A percentile compares a stretch with the other conserved stretches of the same genome.
phyloP scores from a whole-genome alignment of 164 flowering plant species.

The Annona squamosa region DNA sequence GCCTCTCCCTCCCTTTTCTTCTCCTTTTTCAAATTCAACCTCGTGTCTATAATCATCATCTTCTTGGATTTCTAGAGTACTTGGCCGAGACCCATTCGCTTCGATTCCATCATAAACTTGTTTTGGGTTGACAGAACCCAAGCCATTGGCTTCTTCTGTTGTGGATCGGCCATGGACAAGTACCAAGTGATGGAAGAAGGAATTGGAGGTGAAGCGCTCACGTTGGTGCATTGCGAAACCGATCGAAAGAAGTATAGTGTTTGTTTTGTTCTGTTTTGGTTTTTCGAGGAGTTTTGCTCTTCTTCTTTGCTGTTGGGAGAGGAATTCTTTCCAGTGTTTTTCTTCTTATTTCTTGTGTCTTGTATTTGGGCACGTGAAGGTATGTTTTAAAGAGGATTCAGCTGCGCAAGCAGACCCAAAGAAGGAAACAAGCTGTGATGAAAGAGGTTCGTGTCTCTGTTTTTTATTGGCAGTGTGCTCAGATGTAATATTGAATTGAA shows the following conservation, averaged over 20 bases:
- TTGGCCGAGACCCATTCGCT: background rate
- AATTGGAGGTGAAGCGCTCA: background rate
- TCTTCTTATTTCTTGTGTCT: background rate
- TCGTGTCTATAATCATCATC: background rate
- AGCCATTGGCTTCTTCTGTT: background rate
- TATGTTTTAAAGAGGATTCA: constrained; percentile 34
- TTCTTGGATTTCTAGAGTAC: background rate
- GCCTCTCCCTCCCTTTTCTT: too few relatives aligned
- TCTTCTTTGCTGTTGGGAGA: background rate
- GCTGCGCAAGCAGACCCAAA: constrained; percentile 20
- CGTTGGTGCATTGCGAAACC: constrained; percentile 6
- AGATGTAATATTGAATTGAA: background rate
- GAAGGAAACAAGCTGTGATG: constrained; percentile 18
- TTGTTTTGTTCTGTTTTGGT: background rate
- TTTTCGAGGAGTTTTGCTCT: background rate
- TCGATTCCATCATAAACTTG: background rate
- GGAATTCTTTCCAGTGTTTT: background rate
- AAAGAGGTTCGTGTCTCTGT: constrained; percentile 15
- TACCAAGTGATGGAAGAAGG: constrained; percentile 1
- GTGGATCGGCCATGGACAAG: background rate
- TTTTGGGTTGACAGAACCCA: background rate
- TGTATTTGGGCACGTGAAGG: constrained; percentile 8
- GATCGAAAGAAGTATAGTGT: constrained; percentile 7
- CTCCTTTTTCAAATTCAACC: background rate
- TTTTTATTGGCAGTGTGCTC: background rate